These are phyloP conservation scores for Gnetum montanum DNA, from an alignment of 75 land plant species.

Conservation along the genomic window DNA sequence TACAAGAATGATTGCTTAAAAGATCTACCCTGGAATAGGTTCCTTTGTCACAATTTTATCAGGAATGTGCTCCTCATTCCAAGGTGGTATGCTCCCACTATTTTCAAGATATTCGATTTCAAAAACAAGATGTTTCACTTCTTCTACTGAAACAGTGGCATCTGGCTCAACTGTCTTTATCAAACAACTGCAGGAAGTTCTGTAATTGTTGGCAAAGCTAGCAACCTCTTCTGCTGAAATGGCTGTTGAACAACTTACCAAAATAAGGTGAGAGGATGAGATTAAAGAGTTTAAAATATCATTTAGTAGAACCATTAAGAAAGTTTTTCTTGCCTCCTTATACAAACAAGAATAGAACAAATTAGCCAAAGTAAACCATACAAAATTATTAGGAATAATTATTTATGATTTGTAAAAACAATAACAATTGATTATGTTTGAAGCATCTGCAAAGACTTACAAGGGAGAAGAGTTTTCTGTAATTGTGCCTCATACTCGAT, in stretches of 20 bases:
- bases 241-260: constrained; percentile 28
- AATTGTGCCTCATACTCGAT: constrained; percentile 94
- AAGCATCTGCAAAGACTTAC: constrained; percentile 59
- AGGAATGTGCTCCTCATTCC: constrained; percentile 93
- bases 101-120: constrained; percentile 64
- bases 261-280: too few relatives aligned
- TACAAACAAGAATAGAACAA: background rate
- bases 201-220: constrained; percentile 44
- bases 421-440: too few relatives aligned
- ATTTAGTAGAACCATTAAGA: too few relatives aligned
- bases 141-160: constrained; percentile 50
- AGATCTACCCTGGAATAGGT: constrained; percentile 74
- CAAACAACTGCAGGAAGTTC: constrained; percentile 69
- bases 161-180: constrained; percentile 87
- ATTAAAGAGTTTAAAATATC: too few relatives aligned
- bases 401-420: too few relatives aligned
- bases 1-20: too few relatives aligned
- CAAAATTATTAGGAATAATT: too few relatives aligned
- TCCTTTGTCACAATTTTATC: constrained; percentile 70
- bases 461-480: constrained; percentile 86
- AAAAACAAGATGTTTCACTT: constrained; percentile 48
- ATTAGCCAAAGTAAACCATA: background rate
- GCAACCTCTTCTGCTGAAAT: constrained; percentile 75
- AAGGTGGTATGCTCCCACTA: constrained; percentile 42
- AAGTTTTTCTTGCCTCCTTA: too few relatives aligned